A percentile compares a stretch with the other conserved stretches of the same genome.
These are phyloP conservation scores for Fragaria vesca DNA, from an alignment of 306 rosid species.

Conservation along the genomic window DNA sequence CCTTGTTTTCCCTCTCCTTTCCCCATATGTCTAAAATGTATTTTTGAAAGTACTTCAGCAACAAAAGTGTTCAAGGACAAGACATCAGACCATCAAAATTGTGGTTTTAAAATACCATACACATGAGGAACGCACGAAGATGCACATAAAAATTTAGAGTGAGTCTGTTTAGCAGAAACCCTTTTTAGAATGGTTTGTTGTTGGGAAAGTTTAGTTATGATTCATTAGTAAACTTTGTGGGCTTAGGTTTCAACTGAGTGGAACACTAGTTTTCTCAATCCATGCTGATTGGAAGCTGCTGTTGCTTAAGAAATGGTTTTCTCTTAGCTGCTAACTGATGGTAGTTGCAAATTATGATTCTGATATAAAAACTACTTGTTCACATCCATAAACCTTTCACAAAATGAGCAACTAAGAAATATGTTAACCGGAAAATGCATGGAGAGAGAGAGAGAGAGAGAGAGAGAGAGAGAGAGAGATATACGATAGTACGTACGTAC, in stretches of 20 bases:
- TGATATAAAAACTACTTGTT: not conserved
- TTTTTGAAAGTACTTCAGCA: not conserved
- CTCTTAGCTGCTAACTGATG: not conserved
- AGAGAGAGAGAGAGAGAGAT: conserved; percentile 14
- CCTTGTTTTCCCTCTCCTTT: not conserved
- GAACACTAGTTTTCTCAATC: not conserved
- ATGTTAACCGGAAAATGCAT: not conserved
- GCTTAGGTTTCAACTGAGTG: not conserved
- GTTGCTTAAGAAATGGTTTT: not conserved
- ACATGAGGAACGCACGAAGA: not conserved
- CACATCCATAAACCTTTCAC: not conserved
- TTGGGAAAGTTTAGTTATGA: not conserved
- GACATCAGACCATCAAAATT: conserved; percentile 4
- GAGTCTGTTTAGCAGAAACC: not conserved
- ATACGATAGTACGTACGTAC: no score
- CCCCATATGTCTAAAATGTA: not conserved
- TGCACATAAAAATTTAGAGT: not conserved
- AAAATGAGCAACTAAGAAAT: not conserved
- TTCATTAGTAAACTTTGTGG: not conserved
- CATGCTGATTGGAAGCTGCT: not conserved
- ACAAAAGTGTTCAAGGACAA: not conserved
- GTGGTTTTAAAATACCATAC: not conserved
- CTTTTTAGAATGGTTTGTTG: not conserved
- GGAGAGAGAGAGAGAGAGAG: not conserved
- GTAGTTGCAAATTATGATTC: not conserved